A percentile compares a stretch with the other conserved stretches of the same genome.
Evolutionary conservation across 192 early-diverging fungal species (phyloP).

Genomic region (Entomortierella beljakovae): DNA sequence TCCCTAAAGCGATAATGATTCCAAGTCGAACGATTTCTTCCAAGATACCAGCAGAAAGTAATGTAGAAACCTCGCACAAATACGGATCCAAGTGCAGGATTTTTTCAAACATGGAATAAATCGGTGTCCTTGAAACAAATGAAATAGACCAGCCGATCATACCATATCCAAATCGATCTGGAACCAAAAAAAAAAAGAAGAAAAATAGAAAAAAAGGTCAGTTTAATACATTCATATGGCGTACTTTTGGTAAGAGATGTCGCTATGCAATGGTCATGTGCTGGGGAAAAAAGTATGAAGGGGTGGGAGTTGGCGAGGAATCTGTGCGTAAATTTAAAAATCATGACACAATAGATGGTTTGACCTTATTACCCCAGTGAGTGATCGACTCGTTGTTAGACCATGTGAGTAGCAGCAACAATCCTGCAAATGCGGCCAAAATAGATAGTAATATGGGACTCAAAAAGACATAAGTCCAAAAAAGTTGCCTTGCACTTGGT

Average conservation of each 20-base stretch:
- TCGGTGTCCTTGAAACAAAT: conserved; percentile 36
- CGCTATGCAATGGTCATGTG: too few relatives aligned
- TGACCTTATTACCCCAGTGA: conserved; percentile 30
- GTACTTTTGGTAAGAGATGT: too few relatives aligned
- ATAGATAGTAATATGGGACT: conserved; percentile 30
- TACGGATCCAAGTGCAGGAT: conserved; percentile 1
- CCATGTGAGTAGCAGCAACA: conserved; percentile 24
- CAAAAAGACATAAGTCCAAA: conserved; percentile 40
- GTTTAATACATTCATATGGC: too few relatives aligned
- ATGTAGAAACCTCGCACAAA: conserved; percentile 32
- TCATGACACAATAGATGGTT: neutral
- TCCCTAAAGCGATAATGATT: neutral
- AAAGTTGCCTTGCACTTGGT: conserved; percentile 18
- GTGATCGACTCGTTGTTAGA: conserved; percentile 11
- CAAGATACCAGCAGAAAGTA: conserved; percentile 27
- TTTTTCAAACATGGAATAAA: conserved; percentile 37
- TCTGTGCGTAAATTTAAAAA: too few relatives aligned
- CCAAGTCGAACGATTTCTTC: conserved; percentile 41
- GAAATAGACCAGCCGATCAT: conserved; percentile 47
- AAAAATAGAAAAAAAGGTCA: too few relatives aligned
- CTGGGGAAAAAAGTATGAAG: too few relatives aligned
- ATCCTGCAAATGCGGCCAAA: conserved; percentile 21
- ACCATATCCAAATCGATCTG: conserved; percentile 44
- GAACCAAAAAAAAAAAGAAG: neutral
- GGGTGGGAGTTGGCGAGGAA: neutral